Evolutionary conservation across 495 filamentous ascomycete species (phyloP), one percentile per base, ranked within the genome.

Genomic region (Chaetomium fimeti): DNA sequence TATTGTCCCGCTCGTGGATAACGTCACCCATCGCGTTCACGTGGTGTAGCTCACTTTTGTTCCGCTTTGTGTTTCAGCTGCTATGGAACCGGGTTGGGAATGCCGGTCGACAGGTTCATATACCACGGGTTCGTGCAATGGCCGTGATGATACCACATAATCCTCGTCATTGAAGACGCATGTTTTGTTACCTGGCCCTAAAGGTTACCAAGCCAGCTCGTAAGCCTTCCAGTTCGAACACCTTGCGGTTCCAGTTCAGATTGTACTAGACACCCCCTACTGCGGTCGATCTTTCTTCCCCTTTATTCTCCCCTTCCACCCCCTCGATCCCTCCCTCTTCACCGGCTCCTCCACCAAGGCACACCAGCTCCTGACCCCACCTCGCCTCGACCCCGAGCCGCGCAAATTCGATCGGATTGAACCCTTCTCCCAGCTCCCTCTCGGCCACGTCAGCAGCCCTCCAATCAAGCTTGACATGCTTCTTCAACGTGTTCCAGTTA

Each of bases 21-120:
- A 11, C 18, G 38, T 65, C 49, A 20, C 24, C 63, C 49, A 60
- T 62, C 22, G 40, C 38, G 4, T 27, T 25, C 8, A 11, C 53
- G 45, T 28, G 47, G 6, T 28, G 25, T 5, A 1, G 1, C 8
- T 15, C 1, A 12, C 16, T 59, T 11, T 20, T 43, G 0, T 45
- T 27, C n/a, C 2, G 12, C 16, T 15, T 15, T 5, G n/a, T 2
- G 2, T 22, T 25, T 15, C n/a, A 13, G 32, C 11, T 16, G 8
- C 0, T 16, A 5, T 16, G 13, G 16, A 8, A 1, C 7, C 7
- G 18, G n/a, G 18, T 7, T 47, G 20, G 9, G 7, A 15, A n/a
- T 5, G 32, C 32, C 32, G 8, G 16, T 53, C 25, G 28, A n/a
- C 2, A 5, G 29, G n/a, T 51, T 13, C 12, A 51, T 27, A 51